phyloP scores from a whole-genome alignment of 331 rosid species.

The Rosa hybrid region DNA sequence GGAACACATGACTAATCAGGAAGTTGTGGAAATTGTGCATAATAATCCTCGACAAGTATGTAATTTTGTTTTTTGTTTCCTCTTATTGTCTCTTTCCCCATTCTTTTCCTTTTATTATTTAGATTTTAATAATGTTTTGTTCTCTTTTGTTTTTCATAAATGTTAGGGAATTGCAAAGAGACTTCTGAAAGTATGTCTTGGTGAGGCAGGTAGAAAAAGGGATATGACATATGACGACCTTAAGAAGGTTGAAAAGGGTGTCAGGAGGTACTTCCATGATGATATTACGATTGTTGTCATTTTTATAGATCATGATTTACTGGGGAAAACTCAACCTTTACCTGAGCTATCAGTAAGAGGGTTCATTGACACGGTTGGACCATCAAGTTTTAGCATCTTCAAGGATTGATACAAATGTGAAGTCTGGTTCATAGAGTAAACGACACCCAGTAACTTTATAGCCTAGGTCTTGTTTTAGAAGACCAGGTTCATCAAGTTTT shows the following conservation, averaged over 20 bases:
- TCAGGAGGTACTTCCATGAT: slow-evolving; percentile 70
- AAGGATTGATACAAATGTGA: slow-evolving; percentile 37
- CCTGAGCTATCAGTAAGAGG: slow-evolving; percentile 80
- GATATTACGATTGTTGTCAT: slow-evolving; percentile 78
- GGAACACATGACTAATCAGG: slow-evolving; percentile 79
- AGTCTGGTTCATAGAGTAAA: slow-evolving; percentile 1
- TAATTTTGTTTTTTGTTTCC: not conserved
- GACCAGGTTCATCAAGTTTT: slow-evolving; percentile 30
- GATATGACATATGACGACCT: slow-evolving; percentile 72
- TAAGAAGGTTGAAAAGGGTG: slow-evolving; percentile 66
- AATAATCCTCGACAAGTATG: slow-evolving; percentile 65
- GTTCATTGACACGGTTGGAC: slow-evolving; percentile 60
- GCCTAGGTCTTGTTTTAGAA: slow-evolving; percentile 25
- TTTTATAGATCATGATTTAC: slow-evolving; percentile 66
- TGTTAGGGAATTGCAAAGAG: slow-evolving; percentile 74
- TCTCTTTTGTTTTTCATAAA: slow-evolving; percentile 26
- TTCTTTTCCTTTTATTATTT: not conserved
- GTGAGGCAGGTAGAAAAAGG: slow-evolving; percentile 70
- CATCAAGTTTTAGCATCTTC: slow-evolving; percentile 60
- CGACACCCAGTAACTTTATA: slow-evolving; percentile 31
- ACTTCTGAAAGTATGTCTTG: slow-evolving; percentile 63
- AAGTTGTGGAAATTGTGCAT: slow-evolving; percentile 74
- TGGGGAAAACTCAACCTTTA: slow-evolving; percentile 37
- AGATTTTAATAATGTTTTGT: not conserved
- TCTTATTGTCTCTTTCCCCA: not conserved